Evolutionary conservation across 495 filamentous ascomycete species (phyloP), one percentile per base, ranked within the genome.

Genomic region (Polyplosphaeria fusca): DNA sequence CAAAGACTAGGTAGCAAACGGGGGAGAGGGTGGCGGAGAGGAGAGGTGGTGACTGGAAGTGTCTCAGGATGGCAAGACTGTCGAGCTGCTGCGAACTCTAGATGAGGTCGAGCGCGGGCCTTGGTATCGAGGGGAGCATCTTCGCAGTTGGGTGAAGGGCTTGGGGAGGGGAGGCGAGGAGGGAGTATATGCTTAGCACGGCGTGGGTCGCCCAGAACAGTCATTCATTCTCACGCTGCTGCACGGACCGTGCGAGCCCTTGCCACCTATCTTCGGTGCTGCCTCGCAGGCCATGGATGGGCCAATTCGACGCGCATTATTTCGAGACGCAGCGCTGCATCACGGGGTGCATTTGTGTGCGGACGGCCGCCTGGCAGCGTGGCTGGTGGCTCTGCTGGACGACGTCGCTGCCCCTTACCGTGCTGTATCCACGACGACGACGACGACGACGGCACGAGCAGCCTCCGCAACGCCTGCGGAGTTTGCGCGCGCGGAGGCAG

Each of bases 101-200:
- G 55, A 48, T 47, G 48, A 54, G 47, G 54, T 47, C 55, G 55
- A 51, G 45, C 55, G 47, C 51, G 55, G 32, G 39, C 12, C 38
- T 27, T 16, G 61, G 52, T 56, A 64, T 64, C 14, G 45, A 51
- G 56, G 47, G 30, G 24, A 47, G 22, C 61, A 64, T 64, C 24
- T 47, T 64, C n/a, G 37, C 22, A 23, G 27, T 27, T n/a, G 25
- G 56, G 26, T 18, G 42, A 41, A 42, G 4, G 28, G 48, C 14
- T 20, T 14, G 44, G 39, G 20, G 55, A 18, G 18, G 54, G 16
- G 16, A 38, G 23, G 25, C n/a, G 25, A 28, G 14, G 19, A 43
- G 9, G 20, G 19, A 47, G 52, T 11, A 25, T 3, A 30, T 3
- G 18, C 2, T n/a, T 43, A 1, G n/a, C 19, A 4, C 4, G 41